A percentile compares a stretch with the other conserved stretches of the same genome.
Evolutionary conservation across 129 eudicot species (phyloP).

Genomic region (Dittrichia graveolens): DNA sequence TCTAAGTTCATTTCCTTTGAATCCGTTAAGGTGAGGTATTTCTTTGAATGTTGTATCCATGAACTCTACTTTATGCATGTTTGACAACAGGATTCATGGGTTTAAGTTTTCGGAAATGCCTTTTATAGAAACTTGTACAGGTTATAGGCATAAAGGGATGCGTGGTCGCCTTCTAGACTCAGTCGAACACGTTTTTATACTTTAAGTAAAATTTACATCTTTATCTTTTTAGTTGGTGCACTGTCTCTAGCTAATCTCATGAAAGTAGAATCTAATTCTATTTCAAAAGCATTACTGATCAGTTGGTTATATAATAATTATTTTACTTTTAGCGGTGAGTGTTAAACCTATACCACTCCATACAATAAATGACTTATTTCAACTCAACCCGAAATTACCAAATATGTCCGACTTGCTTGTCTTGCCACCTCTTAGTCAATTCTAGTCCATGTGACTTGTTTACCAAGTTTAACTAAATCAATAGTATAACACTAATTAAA

Average conservation of each 20-base stretch:
- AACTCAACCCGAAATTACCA: no score
- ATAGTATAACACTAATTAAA: no score
- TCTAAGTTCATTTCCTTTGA: background rate
- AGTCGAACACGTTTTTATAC: constrained; percentile 40
- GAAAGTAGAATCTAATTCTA: no score
- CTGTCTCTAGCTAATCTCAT: background rate
- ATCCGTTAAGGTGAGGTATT: background rate
- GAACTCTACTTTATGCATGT: background rate
- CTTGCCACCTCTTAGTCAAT: no score
- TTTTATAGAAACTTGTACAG: constrained; percentile 62
- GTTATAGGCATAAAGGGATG: constrained; percentile 77
- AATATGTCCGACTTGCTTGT: no score
- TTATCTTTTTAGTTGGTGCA: background rate
- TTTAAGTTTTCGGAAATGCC: constrained; percentile 81
- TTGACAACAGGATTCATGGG: constrained; percentile 59
- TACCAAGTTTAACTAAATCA: no score
- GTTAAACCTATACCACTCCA: no score
- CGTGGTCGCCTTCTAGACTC: constrained; percentile 64
- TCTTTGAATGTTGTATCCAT: background rate
- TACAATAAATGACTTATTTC: no score
- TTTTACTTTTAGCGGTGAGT: no score
- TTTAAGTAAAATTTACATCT: background rate
- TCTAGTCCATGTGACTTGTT: no score
- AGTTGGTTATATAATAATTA: no score
- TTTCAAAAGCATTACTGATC: no score